Conservation (phyloP, 2,329 filamentous ascomycete species). For the Botrytis squamosa region DNA sequence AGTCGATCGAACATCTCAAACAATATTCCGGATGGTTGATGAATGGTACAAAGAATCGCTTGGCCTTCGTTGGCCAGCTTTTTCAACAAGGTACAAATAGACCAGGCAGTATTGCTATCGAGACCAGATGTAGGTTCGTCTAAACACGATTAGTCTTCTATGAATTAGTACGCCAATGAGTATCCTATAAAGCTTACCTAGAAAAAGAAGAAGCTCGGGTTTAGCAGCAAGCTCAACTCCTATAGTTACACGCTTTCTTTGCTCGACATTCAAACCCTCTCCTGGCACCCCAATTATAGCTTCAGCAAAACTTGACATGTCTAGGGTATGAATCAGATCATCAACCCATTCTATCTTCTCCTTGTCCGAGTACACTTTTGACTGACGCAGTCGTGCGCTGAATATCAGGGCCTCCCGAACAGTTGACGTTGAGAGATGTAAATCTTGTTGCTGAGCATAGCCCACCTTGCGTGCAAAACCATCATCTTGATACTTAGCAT, state of each 20-base stretch:
- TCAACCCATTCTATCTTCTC: constrained; percentile 79
- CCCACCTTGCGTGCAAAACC: constrained; percentile 76
- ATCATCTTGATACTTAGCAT: constrained; percentile 65
- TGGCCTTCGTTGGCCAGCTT: constrained; percentile 84
- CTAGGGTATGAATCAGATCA: constrained; percentile 60
- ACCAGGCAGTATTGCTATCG: constrained; percentile 87
- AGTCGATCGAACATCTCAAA: constrained; percentile 86
- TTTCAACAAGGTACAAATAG: constrained; percentile 79
- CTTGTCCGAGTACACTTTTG: constrained; percentile 63
- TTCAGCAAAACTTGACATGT: constrained; percentile 64
- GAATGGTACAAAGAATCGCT: constrained; percentile 90
- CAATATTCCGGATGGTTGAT: constrained; percentile 87
- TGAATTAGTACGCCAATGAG: neutral
- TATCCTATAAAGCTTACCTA: constrained; percentile 40
- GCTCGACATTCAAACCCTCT: constrained; percentile 55
- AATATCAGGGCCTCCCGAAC: constrained; percentile 88
- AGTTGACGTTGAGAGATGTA: constrained; percentile 75
- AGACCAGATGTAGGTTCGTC: constrained; percentile 93
- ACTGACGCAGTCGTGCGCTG: constrained; percentile 84
- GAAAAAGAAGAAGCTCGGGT: constrained; percentile 52
- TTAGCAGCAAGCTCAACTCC: constrained; percentile 55
- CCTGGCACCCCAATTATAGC: constrained; percentile 63
- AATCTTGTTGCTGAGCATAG: constrained; percentile 89
- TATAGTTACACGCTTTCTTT: constrained; percentile 58
- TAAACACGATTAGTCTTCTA: neutral